Conservation (phyloP, 176 grass and related monocot species). For the Pontederia paniculata region DNA sequence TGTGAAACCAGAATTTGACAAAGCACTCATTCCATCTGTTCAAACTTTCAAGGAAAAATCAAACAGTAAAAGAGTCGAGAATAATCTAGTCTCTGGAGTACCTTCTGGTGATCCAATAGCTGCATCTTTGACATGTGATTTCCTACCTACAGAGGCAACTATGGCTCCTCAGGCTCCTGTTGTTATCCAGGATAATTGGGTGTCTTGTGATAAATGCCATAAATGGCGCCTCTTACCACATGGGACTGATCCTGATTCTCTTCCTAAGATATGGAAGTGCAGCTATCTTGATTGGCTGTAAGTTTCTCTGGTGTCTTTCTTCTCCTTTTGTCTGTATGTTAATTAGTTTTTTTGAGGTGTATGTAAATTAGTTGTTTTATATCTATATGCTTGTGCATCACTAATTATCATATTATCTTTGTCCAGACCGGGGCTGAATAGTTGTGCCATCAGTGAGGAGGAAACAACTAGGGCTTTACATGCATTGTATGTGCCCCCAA, state of each 20-base stretch:
- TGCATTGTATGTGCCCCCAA: conserved; percentile 30
- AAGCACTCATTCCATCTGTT: conserved; percentile 20
- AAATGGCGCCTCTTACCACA: conserved; percentile 74
- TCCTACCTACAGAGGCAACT: conserved; percentile 11
- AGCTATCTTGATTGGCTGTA: conserved; percentile 66
- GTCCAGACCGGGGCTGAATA: conserved; percentile 58
- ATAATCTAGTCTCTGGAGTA: conserved; percentile 10
- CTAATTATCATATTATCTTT: conserved; percentile 11
- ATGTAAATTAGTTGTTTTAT: conserved; percentile 3
- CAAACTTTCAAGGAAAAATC: conserved; percentile 25
- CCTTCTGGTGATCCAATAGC: conserved; percentile 21
- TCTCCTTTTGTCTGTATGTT: background rate
- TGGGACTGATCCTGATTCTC: conserved; percentile 39
- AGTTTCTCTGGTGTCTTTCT: conserved; percentile 27
- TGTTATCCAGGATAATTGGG: conserved; percentile 65
- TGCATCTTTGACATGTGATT: conserved; percentile 22
- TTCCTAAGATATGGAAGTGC: conserved; percentile 55
- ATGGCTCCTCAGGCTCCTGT: conserved; percentile 15
- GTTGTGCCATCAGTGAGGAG: conserved; percentile 45
- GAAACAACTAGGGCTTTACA: conserved; percentile 42
- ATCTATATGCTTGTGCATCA: conserved; percentile 10
- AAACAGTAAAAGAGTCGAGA: conserved; percentile 22
- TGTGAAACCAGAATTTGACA: conserved; percentile 26
- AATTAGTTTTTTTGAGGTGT: conserved; percentile 5
- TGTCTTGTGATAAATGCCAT: conserved; percentile 57